phyloP scores from a whole-genome alignment of 352 stramenopile species.

The Phytophthora podocarpi region DNA sequence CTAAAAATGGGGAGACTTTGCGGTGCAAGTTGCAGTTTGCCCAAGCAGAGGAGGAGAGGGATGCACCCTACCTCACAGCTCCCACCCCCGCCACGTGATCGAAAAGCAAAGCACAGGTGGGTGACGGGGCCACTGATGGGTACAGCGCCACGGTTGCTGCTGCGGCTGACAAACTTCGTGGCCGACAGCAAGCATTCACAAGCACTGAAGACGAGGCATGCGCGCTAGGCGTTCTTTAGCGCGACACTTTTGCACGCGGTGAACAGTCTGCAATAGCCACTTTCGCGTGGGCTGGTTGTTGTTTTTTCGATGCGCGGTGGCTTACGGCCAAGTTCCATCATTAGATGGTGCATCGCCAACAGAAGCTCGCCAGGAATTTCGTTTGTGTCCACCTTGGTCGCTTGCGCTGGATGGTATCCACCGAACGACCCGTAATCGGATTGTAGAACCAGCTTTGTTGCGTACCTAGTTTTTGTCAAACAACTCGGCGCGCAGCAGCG shows the following conservation, averaged over 20 bases:
- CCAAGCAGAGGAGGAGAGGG: slow-evolving; percentile 12
- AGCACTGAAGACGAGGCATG: background rate
- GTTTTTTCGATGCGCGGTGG: slow-evolving; percentile 2
- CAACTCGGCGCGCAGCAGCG: slow-evolving; percentile 11
- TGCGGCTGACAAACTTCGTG: slow-evolving; percentile 6
- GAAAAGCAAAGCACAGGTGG: too few relatives aligned
- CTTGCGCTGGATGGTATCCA: slow-evolving; percentile 20
- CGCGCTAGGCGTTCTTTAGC: background rate
- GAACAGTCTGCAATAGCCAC: background rate
- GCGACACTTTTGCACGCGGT: background rate
- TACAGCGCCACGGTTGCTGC: slow-evolving; percentile 6
- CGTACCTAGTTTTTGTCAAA: slow-evolving; percentile 11
- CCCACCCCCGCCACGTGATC: slow-evolving; percentile 33
- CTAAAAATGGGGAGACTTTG: background rate
- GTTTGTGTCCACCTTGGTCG: slow-evolving; percentile 35
- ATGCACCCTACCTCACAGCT: slow-evolving; percentile 21
- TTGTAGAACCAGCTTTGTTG: slow-evolving; percentile 24
- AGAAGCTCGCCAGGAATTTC: slow-evolving; percentile 25
- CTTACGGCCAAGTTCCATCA: background rate
- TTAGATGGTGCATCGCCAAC: background rate
- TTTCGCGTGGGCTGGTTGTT: slow-evolving; percentile 9
- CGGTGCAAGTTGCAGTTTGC: slow-evolving; percentile 14
- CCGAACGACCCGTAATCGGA: background rate
- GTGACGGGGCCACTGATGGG: slow-evolving; percentile 5
- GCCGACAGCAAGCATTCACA: background rate